Percentiles rank a stretch among this genome's conserved stretches.
phyloP scores from a whole-genome alignment of 139 green algal species.

The Closterium sp. region DNA sequence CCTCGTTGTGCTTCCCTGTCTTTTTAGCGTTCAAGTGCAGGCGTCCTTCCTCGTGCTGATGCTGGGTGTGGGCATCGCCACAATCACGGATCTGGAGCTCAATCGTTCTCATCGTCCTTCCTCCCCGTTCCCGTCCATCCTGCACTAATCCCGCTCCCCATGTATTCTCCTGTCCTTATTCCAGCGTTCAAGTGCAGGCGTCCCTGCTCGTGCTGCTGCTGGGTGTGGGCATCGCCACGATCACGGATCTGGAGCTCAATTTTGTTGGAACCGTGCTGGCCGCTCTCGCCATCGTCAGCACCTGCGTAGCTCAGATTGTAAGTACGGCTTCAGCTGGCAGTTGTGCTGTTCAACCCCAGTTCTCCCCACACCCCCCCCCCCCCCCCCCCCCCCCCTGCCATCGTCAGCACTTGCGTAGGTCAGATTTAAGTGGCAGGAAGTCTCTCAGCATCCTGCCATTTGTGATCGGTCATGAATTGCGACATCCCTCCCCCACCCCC shows the following conservation, averaged over 20 bases:
- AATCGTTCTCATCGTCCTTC: conserved; percentile 44
- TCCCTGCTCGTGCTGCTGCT: conserved; percentile 34
- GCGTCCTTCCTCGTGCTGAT: conserved; percentile 36
- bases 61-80: conserved; percentile 53
- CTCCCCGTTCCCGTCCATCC: too few species aligned
- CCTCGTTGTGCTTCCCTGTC: not conserved
- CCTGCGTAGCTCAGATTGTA: conserved; percentile 57
- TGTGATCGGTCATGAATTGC: too few species aligned
- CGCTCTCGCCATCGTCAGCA: conserved; percentile 53
- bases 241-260: conserved; percentile 61
- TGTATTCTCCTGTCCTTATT: conserved; percentile 14
- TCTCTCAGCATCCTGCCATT: too few species aligned
- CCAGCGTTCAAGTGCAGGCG: conserved; percentile 25
- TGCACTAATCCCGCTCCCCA: too few species aligned
- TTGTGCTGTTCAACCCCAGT: not conserved
- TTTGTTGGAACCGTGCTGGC: conserved; percentile 49
- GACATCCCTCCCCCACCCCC: too few species aligned
- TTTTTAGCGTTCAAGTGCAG: conserved; percentile 39
- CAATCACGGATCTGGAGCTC: conserved; percentile 57
- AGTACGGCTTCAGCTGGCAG: not conserved
- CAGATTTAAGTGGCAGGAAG: too few species aligned
- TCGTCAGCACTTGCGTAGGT: too few species aligned
- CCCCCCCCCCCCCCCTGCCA: not conserved
- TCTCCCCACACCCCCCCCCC: not conserved
- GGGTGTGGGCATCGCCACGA: conserved; percentile 56